Evolutionary conservation across 495 filamentous ascomycete genomes (phyloP).

Genomic region (Daldinia childiae): DNA sequence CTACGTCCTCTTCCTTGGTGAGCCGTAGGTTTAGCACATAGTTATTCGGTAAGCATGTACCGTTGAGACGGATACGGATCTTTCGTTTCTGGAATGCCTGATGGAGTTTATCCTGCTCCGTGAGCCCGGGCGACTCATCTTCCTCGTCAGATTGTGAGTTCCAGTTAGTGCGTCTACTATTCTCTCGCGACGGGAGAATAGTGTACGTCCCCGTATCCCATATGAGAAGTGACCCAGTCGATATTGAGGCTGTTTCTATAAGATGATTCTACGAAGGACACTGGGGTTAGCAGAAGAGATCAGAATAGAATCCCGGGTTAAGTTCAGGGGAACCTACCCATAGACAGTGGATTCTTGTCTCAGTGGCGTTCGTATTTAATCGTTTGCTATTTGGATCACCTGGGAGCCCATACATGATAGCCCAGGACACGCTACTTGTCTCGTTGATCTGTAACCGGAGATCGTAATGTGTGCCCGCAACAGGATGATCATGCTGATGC

Average conservation of each 20-base stretch:
- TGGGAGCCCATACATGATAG: constrained; percentile 72
- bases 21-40: constrained; percentile 70
- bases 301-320: not conserved
- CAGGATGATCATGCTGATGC: constrained; percentile 75
- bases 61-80: constrained; percentile 69
- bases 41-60: constrained; percentile 62
- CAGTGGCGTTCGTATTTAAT: constrained; percentile 69
- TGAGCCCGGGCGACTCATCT: constrained; percentile 49
- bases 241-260: constrained; percentile 67
- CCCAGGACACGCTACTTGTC: constrained; percentile 70
- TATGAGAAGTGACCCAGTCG: constrained; percentile 71
- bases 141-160: constrained; percentile 56
- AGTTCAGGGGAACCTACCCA: constrained; percentile 61
- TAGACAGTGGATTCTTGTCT: constrained; percentile 72
- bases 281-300: not conserved
- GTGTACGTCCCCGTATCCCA: constrained; percentile 77
- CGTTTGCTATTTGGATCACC: constrained; percentile 68
- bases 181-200: constrained; percentile 55
- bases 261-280: constrained; percentile 65
- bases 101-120: constrained; percentile 64
- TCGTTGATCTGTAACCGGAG: constrained; percentile 72
- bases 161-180: constrained; percentile 37
- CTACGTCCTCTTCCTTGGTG: constrained; percentile 56
- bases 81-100: constrained; percentile 66
- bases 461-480: constrained; percentile 72